Percentiles rank a stretch among this genome's conserved stretches.
phyloP scores from a whole-genome alignment of 495 filamentous ascomycete genomes.

The Rusavskia elegans region DNA sequence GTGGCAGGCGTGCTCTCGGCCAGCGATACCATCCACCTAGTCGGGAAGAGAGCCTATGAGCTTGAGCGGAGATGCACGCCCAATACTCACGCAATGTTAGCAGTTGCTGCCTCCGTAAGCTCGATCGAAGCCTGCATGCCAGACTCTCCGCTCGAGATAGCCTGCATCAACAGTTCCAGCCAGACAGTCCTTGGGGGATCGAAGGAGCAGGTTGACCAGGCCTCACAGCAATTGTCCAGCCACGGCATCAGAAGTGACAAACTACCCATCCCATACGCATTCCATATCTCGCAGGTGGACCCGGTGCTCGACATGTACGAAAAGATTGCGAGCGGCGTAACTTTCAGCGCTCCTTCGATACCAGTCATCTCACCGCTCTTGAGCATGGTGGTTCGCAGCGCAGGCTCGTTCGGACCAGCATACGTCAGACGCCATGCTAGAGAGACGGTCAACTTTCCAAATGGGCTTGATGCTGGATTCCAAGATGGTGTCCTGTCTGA shows the following conservation, averaged over 20 bases:
- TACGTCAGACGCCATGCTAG: slow-evolving; percentile 13
- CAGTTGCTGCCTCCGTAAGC: slow-evolving; percentile 14
- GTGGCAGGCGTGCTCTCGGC: slow-evolving; percentile 16
- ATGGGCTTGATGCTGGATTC: slow-evolving; percentile 21
- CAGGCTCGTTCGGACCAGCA: slow-evolving; percentile 29
- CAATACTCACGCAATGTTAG: slow-evolving; percentile 35
- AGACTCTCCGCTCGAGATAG: slow-evolving; percentile 23
- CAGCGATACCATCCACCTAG: slow-evolving; percentile 31
- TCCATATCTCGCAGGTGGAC: slow-evolving; percentile 72
- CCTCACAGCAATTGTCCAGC: slow-evolving; percentile 39
- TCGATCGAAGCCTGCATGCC: slow-evolving; percentile 20
- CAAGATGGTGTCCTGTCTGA: slow-evolving; percentile 33
- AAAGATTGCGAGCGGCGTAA: slow-evolving; percentile 36
- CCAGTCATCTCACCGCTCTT: slow-evolving; percentile 58
- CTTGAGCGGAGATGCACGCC: slow-evolving; percentile 46
- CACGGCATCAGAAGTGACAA: slow-evolving; percentile 49
- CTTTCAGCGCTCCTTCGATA: slow-evolving; percentile 44
- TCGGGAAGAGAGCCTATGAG: slow-evolving; percentile 50
- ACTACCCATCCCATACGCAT: slow-evolving; percentile 61
- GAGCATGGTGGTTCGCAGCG: slow-evolving; percentile 39
- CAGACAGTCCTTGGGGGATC: slow-evolving; percentile 37
- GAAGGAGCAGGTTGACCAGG: slow-evolving; percentile 29
- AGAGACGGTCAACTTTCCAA: slow-evolving; percentile 14
- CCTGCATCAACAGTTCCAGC: slow-evolving; percentile 34
- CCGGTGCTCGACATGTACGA: slow-evolving; percentile 55